These are phyloP conservation scores for Ramaria rubella DNA, from an alignment of 768 basidiomycete species.

Conservation along the genomic window DNA sequence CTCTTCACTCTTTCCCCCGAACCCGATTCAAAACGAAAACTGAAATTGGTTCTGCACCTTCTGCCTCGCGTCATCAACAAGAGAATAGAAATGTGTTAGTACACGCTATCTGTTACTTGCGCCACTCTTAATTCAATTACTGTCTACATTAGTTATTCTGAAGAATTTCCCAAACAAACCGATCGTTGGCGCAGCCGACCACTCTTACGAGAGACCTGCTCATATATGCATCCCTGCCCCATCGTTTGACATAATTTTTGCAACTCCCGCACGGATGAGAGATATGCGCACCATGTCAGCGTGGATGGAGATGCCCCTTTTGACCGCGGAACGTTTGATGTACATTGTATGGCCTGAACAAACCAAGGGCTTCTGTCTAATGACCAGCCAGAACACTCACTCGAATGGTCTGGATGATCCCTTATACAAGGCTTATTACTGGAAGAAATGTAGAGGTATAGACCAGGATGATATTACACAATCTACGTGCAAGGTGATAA, in stretches of 20 bases:
- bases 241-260: not conserved
- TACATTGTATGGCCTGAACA: not conserved
- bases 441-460: not conserved
- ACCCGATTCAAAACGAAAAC: not conserved
- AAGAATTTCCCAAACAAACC: not conserved
- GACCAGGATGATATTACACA: not conserved
- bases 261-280: not conserved
- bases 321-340: constrained; percentile 4
- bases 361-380: not conserved
- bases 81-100: not conserved
- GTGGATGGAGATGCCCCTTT: not conserved
- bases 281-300: not conserved
- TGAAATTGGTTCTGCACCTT: not conserved
- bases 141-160: not conserved
- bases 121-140: not conserved
- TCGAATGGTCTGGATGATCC: not conserved
- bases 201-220: not conserved
- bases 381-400: not conserved
- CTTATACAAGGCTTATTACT: not conserved
- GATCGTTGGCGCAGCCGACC: not conserved
- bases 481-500: not conserved
- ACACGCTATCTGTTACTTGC: not conserved
- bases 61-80: not conserved
- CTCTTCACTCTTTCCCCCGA: not conserved
- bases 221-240: not conserved